These are phyloP conservation scores for Botrytis fabae DNA, from an alignment of 2,329 filamentous ascomycete species.

Conservation along the genomic window DNA sequence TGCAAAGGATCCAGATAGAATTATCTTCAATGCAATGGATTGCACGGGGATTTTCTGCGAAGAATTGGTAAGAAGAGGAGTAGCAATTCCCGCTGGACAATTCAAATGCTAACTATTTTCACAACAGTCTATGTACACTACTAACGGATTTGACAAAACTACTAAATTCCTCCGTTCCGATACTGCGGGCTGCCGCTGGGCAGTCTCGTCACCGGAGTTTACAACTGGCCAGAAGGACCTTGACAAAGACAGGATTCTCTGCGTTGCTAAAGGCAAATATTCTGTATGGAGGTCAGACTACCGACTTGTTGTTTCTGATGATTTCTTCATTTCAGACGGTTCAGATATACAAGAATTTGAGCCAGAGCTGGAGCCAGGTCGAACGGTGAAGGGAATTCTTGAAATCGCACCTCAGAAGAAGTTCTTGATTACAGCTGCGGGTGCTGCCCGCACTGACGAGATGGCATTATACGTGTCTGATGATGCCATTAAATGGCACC, in stretches of 20 bases:
- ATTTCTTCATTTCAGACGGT: slow-evolving; percentile 68
- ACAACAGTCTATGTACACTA: slow-evolving; percentile 65
- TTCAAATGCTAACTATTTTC: slow-evolving; percentile 25
- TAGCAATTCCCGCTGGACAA: neutral
- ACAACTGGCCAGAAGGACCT: slow-evolving; percentile 64
- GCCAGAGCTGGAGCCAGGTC: slow-evolving; percentile 71
- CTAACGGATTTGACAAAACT: slow-evolving; percentile 74
- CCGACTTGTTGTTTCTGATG: slow-evolving; percentile 76
- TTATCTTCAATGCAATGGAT: slow-evolving; percentile 78
- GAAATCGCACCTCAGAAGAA: slow-evolving; percentile 83
- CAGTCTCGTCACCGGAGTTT: slow-evolving; percentile 74
- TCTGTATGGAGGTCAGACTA: slow-evolving; percentile 72
- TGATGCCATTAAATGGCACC: slow-evolving; percentile 84
- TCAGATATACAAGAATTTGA: slow-evolving; percentile 64
- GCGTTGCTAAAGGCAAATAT: slow-evolving; percentile 73
- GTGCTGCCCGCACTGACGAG: slow-evolving; percentile 78
- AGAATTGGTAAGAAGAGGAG: slow-evolving; percentile 48
- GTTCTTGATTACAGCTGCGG: slow-evolving; percentile 80
- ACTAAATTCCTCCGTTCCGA: slow-evolving; percentile 65
- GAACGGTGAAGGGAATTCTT: slow-evolving; percentile 75
- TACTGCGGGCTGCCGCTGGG: slow-evolving; percentile 83
- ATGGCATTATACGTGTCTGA: slow-evolving; percentile 88
- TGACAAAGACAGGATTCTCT: slow-evolving; percentile 73
- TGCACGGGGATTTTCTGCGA: slow-evolving; percentile 65
- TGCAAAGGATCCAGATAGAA: slow-evolving; percentile 76